Base-by-base conservation (phyloP, 208 protist species). In the Balamuthia mandrillaris region DNA sequence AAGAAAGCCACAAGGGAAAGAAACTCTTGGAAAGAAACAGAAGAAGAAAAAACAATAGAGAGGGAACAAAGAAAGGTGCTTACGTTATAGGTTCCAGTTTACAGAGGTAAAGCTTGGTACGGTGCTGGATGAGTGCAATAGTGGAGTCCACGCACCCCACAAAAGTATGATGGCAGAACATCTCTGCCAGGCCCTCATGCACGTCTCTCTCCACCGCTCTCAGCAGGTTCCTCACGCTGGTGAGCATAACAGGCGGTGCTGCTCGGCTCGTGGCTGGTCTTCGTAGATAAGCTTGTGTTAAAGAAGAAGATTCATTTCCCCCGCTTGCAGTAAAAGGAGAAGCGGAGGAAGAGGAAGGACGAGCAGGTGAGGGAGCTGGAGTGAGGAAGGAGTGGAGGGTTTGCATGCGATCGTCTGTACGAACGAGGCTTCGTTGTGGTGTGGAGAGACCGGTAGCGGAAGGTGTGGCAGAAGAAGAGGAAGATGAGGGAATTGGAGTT, bases 101-200 rank as follows among this genome's bases (percentile, higher is more conserved):
- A 51, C 49, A 63, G 21, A 88, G 27, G 56, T 88, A 88, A 12
- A 88, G 85, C 47, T 88, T 88, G 27, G 85, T 88, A 14, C 85
- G 82, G 44, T 84, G 65, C 49, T 88, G 85, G 5, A 88, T 41
- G 65, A 41, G 37, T 29, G 85, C 49, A 5, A 77, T n/a, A 10
- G 52, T 33, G 16, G 85, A 44, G 27, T 29, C 74, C 3, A 49
- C 85, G 31, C 86, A 54, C 18, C 85, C 85, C 27, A 88, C 85
- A 39, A 42, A 88, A 0, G 58, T 82, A 18, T 78, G 68, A 35
- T 79, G 2, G n/a, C 29, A 52, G 6, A 88, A 24, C 1, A 88
- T 16, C 6, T 88, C 85, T 31, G 33, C 39, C 37, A 88, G 29
- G 10, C 77, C 77, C 21, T 83, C 77, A 33, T 83, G 77, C 24